These are phyloP conservation scores for Penstemon newberryi DNA, from an alignment of 257 asterid species.

Conservation along the genomic window DNA sequence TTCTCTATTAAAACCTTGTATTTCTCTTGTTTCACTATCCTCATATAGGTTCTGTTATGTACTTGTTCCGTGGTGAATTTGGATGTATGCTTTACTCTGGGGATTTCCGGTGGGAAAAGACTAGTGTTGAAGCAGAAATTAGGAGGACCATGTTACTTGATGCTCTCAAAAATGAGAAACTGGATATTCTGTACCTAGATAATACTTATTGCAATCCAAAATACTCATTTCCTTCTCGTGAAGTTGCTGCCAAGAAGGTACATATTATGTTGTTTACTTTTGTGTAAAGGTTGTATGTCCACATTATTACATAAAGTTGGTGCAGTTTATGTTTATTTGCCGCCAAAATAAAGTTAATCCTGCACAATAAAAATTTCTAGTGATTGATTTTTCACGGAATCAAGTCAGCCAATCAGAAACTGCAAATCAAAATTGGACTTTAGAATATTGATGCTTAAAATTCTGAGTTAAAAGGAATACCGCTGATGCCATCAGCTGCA, in stretches of 20 bases:
- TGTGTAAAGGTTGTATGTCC: conserved; percentile 5
- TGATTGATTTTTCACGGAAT: background rate
- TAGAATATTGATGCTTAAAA: background rate
- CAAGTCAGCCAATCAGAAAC: background rate
- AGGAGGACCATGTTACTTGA: conserved; percentile 63
- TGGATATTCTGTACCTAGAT: conserved; percentile 61
- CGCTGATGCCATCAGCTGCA: too few species aligned
- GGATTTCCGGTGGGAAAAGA: conserved; percentile 84
- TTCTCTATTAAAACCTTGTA: background rate
- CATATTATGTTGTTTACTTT: conserved; percentile 15
- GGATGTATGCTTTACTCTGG: conserved; percentile 82
- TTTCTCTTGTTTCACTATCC: background rate
- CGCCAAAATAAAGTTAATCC: background rate
- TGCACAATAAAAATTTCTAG: background rate
- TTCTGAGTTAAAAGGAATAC: background rate
- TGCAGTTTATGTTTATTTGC: background rate
- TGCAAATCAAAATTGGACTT: background rate
- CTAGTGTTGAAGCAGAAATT: conserved; percentile 35
- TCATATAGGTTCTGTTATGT: conserved; percentile 76
- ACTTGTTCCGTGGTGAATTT: conserved; percentile 82
- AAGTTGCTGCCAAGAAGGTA: conserved; percentile 74
- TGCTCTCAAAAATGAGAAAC: conserved; percentile 60
- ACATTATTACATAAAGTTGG: background rate
- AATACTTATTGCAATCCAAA: conserved; percentile 79
- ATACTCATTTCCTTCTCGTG: conserved; percentile 75